phyloP scores from a whole-genome alignment of 768 basidiomycete species.

The Russula compacta region DNA sequence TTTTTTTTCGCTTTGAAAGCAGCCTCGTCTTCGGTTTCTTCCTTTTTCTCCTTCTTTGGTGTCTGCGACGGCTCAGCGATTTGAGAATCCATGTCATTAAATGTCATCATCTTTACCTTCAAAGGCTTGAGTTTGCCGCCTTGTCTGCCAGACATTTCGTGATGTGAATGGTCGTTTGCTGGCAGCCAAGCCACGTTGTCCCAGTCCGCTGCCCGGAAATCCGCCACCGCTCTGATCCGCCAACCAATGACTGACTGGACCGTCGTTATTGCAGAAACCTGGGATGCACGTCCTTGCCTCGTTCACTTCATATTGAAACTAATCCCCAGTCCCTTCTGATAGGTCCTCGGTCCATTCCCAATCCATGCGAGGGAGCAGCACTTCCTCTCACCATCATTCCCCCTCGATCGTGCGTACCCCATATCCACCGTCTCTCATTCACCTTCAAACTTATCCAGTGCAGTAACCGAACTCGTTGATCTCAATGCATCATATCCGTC shows the following conservation, averaged over 20 bases:
- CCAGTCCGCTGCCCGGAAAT: background rate
- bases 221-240: background rate
- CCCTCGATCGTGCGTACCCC: conserved; percentile 46
- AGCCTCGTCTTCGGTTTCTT: conserved; percentile 57
- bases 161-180: too few relatives aligned
- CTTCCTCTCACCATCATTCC: conserved; percentile 69
- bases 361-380: conserved; percentile 80
- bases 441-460: background rate
- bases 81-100: background rate
- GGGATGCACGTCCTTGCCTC: conserved; percentile 66
- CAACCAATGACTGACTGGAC: background rate
- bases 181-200: background rate
- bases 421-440: background rate
- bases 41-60: conserved; percentile 74
- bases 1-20: conserved; percentile 75
- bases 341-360: conserved; percentile 81
- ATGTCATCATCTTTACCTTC: conserved; percentile 43
- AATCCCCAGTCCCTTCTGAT: background rate
- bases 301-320: background rate
- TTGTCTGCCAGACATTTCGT: conserved; percentile 54
- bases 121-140: conserved; percentile 83
- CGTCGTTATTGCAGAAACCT: background rate
- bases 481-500: conserved; percentile 48
- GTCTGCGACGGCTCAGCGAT: conserved; percentile 37
- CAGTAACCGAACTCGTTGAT: conserved; percentile 46